Evolutionary conservation across 208 protist species (phyloP), one percentile per base, ranked within the genome.

Genomic region (Trypanosomatidae sp.): DNA sequence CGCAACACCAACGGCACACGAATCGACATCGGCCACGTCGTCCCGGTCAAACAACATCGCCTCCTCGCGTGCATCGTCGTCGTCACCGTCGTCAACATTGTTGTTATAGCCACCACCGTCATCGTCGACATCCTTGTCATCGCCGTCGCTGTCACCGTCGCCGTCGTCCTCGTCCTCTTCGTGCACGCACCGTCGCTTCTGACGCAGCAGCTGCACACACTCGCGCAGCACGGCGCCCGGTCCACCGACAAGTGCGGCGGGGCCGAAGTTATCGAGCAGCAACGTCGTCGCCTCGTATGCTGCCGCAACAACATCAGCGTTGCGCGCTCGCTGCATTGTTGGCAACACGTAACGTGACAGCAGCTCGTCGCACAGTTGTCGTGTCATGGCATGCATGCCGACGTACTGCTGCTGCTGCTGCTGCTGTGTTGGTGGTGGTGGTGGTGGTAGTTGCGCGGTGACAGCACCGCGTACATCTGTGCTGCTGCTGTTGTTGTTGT

Each of bases 221-320:
- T 61, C 50, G 40, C 66, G 43, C 27, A 80, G 40, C 47, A 90
- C 62, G 1, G 61, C 65, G 18, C 74, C 62, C 13, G 65, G 57
- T 15, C 65, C 66, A 11, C 43, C 53, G 35, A 57, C 32, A 33
- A 77, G 48, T 26, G 51, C 44, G 45, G 85, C 73, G 5, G 71
- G 66, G 42, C 82, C 82, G 45, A 88, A 88, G 47, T 80, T 84
- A n/a, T 76, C 48, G 18, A 86, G 46, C 13, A 84, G 15, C 4
- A 75, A 44, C 13, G 47, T 56, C 24, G 88, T 56, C 4, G 76
- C 68, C 50, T 92, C 84, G 55, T 71, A 85, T 22, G 79, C 78
- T 2, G 72, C 56, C 11, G 59, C 56, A 25, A 89, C 78, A 16
- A 89, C 76, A 20, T 84, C 72, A 39, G 73, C 79, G 33, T 92